Evolutionary conservation across 768 basidiomycete genomes (phyloP).

Genomic region (Kondoa malvinella): DNA sequence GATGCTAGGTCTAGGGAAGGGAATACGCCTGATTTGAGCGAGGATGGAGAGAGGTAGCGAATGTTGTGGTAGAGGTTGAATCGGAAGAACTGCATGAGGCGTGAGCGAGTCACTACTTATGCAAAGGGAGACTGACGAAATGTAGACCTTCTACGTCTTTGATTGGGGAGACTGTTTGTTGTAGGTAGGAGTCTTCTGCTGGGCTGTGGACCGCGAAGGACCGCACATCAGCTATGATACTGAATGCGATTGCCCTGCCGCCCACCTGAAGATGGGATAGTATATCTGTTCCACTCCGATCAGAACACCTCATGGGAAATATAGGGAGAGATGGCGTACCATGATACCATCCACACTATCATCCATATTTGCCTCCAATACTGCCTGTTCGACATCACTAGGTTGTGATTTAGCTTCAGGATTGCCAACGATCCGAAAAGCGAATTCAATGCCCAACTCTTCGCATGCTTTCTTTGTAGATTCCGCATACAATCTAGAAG

Average conservation of each 20-base stretch:
- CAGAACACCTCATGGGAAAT: slow-evolving; percentile 1
- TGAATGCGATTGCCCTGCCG: slow-evolving; percentile 45
- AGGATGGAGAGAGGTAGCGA: slow-evolving; percentile 70
- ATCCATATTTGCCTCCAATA: slow-evolving; percentile 88
- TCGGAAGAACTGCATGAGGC: slow-evolving; percentile 1
- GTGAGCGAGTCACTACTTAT: slow-evolving; percentile 28
- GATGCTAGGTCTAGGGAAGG: slow-evolving; percentile 25
- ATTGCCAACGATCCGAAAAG: slow-evolving; percentile 54
- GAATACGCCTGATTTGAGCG: slow-evolving; percentile 36
- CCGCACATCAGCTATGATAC: slow-evolving; percentile 10
- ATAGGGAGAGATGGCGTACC: slow-evolving; percentile 39
- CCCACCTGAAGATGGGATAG: slow-evolving; percentile 83
- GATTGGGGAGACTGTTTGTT: slow-evolving; percentile 86
- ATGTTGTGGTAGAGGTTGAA: slow-evolving; percentile 43
- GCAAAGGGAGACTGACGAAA: slow-evolving; percentile 71
- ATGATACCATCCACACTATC: slow-evolving; percentile 62
- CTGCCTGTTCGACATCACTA: slow-evolving; percentile 75
- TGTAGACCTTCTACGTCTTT: slow-evolving; percentile 97
- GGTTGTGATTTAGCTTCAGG: slow-evolving; percentile 28
- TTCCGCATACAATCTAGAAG: slow-evolving; percentile 66
- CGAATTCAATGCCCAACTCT: slow-evolving; percentile 69
- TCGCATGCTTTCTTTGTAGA: slow-evolving; percentile 85
- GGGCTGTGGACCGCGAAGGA: slow-evolving; percentile 13
- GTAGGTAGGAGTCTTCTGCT: slow-evolving; percentile 78
- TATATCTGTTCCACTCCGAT: slow-evolving; percentile 48